Evolutionary conservation across 352 stramenopile species (phyloP), one percentile per base, ranked within the genome.

Genomic region (Phytopythium vexans): DNA sequence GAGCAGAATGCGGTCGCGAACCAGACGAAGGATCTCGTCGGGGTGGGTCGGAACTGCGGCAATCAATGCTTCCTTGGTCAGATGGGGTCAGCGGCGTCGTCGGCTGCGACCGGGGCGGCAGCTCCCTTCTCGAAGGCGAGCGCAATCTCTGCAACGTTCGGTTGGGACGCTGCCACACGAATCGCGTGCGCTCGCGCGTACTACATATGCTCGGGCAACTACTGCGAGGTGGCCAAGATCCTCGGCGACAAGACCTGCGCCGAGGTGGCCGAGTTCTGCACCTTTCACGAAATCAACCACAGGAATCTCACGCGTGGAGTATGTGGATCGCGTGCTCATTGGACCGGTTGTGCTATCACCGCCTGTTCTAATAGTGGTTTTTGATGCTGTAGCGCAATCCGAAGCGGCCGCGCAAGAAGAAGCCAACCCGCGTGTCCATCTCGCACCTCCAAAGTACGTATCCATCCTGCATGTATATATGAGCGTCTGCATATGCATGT

Each of bases 61-160:
- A 92, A 92, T 51, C 58, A 83, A 33, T 92, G 82, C 58, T 89
- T 89, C 44, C 63, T 92, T 3, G 77, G 73, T 0, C 75, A 82
- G 62, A 77, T 67, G 37, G 62, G 21, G 21, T 27, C 21, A 27
- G 60, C 60, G 33, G 70, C 52, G 21, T 63, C 55, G 16, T 60
- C 62, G 21, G 65, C 9, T 32, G 16, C n/a, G 5, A 64, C 64
- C 10, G 60, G 55, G 9, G 21, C 21, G 21, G 34, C 36, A 36
- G 48, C 12, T 21, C 47, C n/a, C 44, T 77, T 87, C 34, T 79
- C 73, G 27, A 86, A 89, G 43, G 67, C 72, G 8, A 66, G 67
- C 16, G 68, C 67, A 40, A 76, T 86, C 49, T 74, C 67, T 2
- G 60, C 76, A 12, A 65, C 65, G 7, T 77, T 87, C 44, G 68